Evolutionary conservation across 169 alveolate species (phyloP).

Genomic region (Plasmodium vivax): DNA sequence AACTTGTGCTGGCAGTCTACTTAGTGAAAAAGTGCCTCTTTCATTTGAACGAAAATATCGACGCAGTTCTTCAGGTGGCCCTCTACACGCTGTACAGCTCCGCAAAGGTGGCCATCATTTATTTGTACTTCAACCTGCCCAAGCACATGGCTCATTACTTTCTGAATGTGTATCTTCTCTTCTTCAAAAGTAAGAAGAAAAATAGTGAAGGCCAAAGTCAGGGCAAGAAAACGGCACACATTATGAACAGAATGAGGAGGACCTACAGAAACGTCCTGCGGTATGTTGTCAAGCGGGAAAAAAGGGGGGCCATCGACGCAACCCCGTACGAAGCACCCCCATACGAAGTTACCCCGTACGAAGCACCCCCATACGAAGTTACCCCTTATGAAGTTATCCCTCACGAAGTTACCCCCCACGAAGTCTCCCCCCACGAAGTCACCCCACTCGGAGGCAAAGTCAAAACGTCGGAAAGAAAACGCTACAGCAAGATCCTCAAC

Average conservation of each 20-base stretch:
- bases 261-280: slow-evolving; percentile 24
- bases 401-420: neutral
- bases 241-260: slow-evolving; percentile 27
- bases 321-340: neutral
- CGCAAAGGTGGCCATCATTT: slow-evolving; percentile 29
- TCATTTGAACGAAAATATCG: slow-evolving; percentile 54
- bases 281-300: neutral
- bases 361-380: neutral
- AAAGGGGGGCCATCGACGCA: neutral
- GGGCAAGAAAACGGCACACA: neutral
- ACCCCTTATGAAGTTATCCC: neutral
- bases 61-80: slow-evolving; percentile 23
- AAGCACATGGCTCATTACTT: slow-evolving; percentile 40
- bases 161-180: slow-evolving; percentile 29
- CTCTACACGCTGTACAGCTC: slow-evolving; percentile 30
- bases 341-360: neutral
- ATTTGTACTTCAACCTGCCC: slow-evolving; percentile 58
- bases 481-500: slow-evolving; percentile 9
- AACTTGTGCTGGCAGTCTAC: slow-evolving; percentile 35
- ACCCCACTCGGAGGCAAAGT: neutral
- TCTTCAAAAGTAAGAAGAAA: slow-evolving; percentile 31
- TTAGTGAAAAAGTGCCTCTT: slow-evolving; percentile 32
- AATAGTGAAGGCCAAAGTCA: neutral
- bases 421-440: neutral
- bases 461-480: slow-evolving; percentile 17